Conservation (phyloP, 148 eudicot genomes). For the Pouteria glomerata region DNA sequence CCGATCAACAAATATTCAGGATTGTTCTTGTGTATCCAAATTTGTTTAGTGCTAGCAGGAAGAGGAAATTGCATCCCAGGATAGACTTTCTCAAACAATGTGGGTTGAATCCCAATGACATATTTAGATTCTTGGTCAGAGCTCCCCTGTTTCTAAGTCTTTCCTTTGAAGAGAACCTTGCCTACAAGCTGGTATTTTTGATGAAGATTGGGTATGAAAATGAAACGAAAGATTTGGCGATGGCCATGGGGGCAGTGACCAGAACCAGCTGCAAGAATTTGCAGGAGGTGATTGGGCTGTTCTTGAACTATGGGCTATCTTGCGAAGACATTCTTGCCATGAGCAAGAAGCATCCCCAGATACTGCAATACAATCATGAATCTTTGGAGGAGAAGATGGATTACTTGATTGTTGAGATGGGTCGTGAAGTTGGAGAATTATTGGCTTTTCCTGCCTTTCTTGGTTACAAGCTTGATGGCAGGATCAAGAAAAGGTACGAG, state of each 20-base stretch:
- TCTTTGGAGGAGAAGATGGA: conserved; percentile 80
- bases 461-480: conserved; percentile 81
- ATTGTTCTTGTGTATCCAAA: conserved; percentile 68
- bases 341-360: conserved; percentile 85
- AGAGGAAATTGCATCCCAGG: conserved; percentile 74
- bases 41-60: conserved; percentile 74
- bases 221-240: conserved; percentile 71
- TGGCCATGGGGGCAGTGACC: conserved; percentile 89
- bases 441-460: conserved; percentile 91
- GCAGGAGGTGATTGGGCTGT: conserved; percentile 66
- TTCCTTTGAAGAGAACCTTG: conserved; percentile 75
- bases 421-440: conserved; percentile 78
- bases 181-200: conserved; percentile 60
- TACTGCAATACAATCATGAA: conserved; percentile 73
- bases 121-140: conserved; percentile 61
- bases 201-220: conserved; percentile 71
- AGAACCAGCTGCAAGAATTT: conserved; percentile 75
- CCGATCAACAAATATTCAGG: conserved; percentile 62
- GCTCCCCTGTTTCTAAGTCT: conserved; percentile 71
- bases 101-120: conserved; percentile 67
- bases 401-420: conserved; percentile 83
- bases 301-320: conserved; percentile 67
- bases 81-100: conserved; percentile 74
- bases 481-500: conserved; percentile 86
- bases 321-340: conserved; percentile 71